Conservation (phyloP, 768 basidiomycete genomes). For the Termitomyces sp. region DNA sequence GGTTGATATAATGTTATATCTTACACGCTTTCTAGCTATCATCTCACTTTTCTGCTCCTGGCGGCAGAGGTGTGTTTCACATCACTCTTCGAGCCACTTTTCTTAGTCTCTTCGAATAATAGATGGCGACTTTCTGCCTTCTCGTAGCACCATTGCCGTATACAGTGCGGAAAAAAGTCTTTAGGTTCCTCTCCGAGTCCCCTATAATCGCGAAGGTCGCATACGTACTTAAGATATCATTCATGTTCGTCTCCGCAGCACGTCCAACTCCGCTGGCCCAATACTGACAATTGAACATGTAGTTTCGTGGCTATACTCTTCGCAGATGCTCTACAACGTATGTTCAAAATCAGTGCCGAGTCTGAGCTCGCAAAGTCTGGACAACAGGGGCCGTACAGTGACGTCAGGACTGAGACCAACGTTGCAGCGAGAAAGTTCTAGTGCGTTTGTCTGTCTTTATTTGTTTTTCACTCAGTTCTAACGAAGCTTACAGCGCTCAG, state of each 20-base stretch:
- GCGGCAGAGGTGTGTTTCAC: conserved; percentile 55
- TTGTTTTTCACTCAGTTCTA: background rate
- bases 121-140: conserved; percentile 83
- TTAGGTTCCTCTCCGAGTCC: conserved; percentile 68
- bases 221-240: conserved; percentile 90
- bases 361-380: conserved; percentile 61
- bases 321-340: conserved; percentile 88
- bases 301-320: conserved; percentile 88
- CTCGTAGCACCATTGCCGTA: conserved; percentile 87
- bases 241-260: conserved; percentile 60
- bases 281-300: background rate
- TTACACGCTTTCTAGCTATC: conserved; percentile 49
- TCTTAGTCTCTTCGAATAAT: background rate
- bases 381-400: conserved; percentile 38
- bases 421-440: conserved; percentile 93
- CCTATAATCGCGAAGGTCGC: conserved; percentile 77
- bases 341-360: conserved; percentile 79
- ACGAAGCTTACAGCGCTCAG: conserved; percentile 56
- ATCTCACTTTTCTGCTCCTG: conserved; percentile 76
- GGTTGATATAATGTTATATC: background rate
- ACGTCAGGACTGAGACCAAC: conserved; percentile 81
- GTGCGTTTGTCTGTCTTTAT: conserved; percentile 37
- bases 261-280: background rate
- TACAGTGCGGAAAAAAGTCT: conserved; percentile 62
- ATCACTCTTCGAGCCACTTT: background rate